Conservation (phyloP, 164 flowering plant genomes). For the Vitis riparia region DNA sequence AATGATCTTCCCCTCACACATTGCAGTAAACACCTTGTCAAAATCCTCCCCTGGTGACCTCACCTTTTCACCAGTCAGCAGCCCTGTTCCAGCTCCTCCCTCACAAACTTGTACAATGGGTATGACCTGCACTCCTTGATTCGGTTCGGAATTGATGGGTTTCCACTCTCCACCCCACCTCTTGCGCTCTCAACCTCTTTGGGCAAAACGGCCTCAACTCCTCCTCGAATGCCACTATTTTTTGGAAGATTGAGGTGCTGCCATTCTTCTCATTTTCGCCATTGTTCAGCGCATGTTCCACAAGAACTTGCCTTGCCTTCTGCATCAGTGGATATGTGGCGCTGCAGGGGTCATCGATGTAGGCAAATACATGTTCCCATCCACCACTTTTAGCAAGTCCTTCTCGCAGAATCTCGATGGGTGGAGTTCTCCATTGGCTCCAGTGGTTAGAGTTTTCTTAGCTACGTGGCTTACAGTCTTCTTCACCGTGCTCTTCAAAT, state of each 20-base stretch:
- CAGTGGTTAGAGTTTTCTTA: neutral
- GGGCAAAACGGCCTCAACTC: neutral
- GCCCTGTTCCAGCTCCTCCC: slow-evolving; percentile 2
- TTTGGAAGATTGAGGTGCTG: slow-evolving; percentile 3
- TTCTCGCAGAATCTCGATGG: neutral
- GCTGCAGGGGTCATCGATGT: slow-evolving; percentile 3
- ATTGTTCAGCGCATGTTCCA: neutral
- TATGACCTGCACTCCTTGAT: slow-evolving; percentile 11
- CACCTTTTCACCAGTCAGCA: slow-evolving; percentile 4
- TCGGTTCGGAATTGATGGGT: neutral
- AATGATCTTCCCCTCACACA: slow-evolving; percentile 8
- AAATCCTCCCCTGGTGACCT: slow-evolving; percentile 2
- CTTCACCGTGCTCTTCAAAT: slow-evolving; percentile 2
- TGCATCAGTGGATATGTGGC: slow-evolving; percentile 5
- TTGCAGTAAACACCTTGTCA: slow-evolving; percentile 8
- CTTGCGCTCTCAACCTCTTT: slow-evolving; percentile 5
- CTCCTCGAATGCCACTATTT: slow-evolving; percentile 5
- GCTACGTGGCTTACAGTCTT: slow-evolving; percentile 4
- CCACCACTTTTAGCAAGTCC: slow-evolving; percentile 4
- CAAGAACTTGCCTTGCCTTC: slow-evolving; percentile 7
- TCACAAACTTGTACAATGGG: slow-evolving; percentile 5
- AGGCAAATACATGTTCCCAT: neutral
- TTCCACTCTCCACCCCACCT: neutral
- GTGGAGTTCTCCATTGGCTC: neutral
- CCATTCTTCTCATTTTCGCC: neutral